phyloP scores from a whole-genome alignment of 2,329 filamentous ascomycete species.

The Phialocephala sp. region DNA sequence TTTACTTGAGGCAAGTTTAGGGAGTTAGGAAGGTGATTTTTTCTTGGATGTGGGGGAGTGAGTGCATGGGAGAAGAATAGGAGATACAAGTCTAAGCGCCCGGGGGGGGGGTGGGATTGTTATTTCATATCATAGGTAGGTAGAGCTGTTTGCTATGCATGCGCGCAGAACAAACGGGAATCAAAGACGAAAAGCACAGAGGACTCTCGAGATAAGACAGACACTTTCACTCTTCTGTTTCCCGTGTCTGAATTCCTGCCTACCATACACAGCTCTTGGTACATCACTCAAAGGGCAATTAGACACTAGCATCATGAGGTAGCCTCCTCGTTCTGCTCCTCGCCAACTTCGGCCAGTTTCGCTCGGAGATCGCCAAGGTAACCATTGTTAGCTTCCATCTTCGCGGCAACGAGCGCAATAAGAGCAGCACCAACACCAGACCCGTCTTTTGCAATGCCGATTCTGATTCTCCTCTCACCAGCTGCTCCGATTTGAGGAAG shows the following conservation, averaged over 20 bases:
- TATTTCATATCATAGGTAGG: neutral
- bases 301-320: neutral
- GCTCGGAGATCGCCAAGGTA: constrained; percentile 25
- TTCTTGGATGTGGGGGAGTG: neutral
- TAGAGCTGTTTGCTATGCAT: neutral
- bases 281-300: neutral
- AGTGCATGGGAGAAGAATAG: neutral
- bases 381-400: constrained; percentile 45
- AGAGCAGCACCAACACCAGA: constrained; percentile 94
- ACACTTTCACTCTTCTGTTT: neutral
- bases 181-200: too few species aligned
- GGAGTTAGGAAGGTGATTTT: neutral
- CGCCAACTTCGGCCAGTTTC: neutral
- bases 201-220: neutral
- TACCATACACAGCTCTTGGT: too few species aligned
- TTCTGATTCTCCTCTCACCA: constrained; percentile 85
- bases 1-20: neutral
- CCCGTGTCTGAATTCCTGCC: neutral
- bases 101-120: neutral
- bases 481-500: constrained; percentile 78
- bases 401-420: constrained; percentile 87
- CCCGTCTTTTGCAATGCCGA: constrained; percentile 96
- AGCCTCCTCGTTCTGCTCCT: neutral
- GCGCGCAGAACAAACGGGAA: neutral
- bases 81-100: neutral